These are phyloP conservation scores for Berberis thunbergii DNA, from an alignment of 164 flowering plant genomes.

Conservation along the genomic window DNA sequence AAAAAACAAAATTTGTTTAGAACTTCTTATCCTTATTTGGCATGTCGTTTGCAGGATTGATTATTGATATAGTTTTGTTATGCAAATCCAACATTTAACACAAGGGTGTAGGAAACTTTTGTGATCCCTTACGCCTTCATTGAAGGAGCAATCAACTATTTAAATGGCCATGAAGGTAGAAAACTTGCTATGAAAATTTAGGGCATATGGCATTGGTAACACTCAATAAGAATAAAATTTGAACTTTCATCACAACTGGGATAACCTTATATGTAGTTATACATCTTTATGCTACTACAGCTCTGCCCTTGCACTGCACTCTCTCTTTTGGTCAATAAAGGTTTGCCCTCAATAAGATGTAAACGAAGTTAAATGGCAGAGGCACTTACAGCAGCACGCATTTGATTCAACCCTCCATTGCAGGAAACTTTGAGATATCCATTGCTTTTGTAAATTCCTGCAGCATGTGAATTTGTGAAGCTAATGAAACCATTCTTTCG, in stretches of 20 bases:
- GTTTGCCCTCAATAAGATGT: background rate
- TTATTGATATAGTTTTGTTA: background rate
- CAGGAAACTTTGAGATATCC: slow-evolving; percentile 5
- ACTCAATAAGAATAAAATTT: too few relatives aligned
- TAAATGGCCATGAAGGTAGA: too few relatives aligned
- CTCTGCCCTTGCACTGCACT: too few relatives aligned
- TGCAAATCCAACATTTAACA: background rate
- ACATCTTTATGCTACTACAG: too few relatives aligned
- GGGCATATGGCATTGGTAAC: too few relatives aligned
- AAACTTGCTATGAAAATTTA: too few relatives aligned
- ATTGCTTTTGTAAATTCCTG: slow-evolving; percentile 6
- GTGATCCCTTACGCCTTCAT: background rate
- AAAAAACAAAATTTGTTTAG: background rate
- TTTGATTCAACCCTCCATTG: slow-evolving; percentile 5
- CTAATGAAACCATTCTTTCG: background rate
- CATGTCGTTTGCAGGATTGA: too few relatives aligned
- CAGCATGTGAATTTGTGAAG: slow-evolving; percentile 1
- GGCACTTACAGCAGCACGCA: slow-evolving; percentile 4
- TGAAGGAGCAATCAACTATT: too few relatives aligned
- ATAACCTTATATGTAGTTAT: too few relatives aligned
- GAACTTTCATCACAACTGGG: too few relatives aligned
- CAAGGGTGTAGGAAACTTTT: background rate
- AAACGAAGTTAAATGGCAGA: too few relatives aligned
- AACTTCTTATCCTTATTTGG: background rate
- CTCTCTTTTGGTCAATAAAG: background rate